Evolutionary conservation across 306 rosid species (phyloP), one percentile per base, ranked within the genome.

Genomic region (Prunus mira): DNA sequence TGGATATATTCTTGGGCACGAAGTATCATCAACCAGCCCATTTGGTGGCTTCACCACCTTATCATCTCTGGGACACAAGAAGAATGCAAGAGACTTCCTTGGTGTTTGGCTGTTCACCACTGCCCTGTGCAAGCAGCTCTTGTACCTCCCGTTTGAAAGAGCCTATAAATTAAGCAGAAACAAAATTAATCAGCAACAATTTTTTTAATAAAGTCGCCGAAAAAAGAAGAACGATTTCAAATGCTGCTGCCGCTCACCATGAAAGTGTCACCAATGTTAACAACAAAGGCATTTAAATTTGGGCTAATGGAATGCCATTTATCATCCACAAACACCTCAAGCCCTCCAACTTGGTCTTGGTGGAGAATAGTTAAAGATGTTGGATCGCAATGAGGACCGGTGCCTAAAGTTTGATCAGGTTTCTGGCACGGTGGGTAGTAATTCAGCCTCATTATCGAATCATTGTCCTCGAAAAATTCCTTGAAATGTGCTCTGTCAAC

Each of bases 301-400:
- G 99, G 97, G 76, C 38, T 70, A 47, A 95, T 86, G 74, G 91
- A 84, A 34, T 83, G 90, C 99, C 99, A 95, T 81, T 91, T 74
- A 3, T 88, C 82, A 75, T 95, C 99, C 3, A 92, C 97, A 73
- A 85, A 88, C 34, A 95, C 99, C 83, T 95, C 93, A 8, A 95
- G 80, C 20, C 99, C 99, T 47, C 91, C 93, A 2, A 95, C 99
- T 86, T 89, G 89, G 76, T 95, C 97, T 61, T 95, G 96, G 84
- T 92, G 99, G 66, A 95, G 97, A 67, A 95, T 95, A 46, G 99
- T 92, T 50, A 95, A 75, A 34, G 99, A 95, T 20, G 97, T 95
- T 62, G 99, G 99, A 79, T 94, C 98, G 65, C 97, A 94, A 72
- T 94, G 98, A 82, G 98, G 98, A 51, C 98, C 97, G 0, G 98